Conservation (phyloP, 1,284 basidiomycete species). For the Xerocomus minutiporus region DNA sequence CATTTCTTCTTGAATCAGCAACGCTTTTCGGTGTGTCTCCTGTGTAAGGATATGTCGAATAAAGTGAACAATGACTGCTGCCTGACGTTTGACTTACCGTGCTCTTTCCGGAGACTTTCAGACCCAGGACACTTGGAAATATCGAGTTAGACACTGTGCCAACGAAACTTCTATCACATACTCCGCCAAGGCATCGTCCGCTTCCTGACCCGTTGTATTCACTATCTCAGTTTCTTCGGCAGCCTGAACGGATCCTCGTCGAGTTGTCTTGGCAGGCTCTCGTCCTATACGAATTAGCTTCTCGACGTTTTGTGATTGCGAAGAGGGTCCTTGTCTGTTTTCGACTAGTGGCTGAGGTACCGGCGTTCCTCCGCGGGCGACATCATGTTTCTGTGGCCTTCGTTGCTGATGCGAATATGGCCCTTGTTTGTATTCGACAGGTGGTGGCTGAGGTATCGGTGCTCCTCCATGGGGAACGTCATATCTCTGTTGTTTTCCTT, state of each 20-base stretch:
- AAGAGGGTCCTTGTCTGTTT: not conserved
- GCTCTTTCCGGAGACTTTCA: not conserved
- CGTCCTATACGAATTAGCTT: not conserved
- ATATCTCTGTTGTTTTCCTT: not conserved
- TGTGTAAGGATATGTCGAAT: not conserved
- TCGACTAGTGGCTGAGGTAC: not conserved
- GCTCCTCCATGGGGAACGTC: not conserved
- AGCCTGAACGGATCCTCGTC: not conserved
- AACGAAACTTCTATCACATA: not conserved
- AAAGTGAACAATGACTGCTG: not conserved
- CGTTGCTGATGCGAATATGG: too few species aligned
- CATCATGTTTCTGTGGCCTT: too few species aligned
- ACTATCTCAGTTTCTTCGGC: not conserved
- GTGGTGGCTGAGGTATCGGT: not conserved
- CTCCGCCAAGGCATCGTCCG: not conserved
- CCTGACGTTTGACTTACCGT: not conserved
- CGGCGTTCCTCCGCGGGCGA: too few species aligned
- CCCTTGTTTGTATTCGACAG: too few species aligned
- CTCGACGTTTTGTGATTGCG: not conserved
- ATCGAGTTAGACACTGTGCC: not conserved
- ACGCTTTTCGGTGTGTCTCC: not conserved
- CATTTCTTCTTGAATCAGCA: conserved; percentile 13
- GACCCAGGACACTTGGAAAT: not conserved
- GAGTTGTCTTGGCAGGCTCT: not conserved
- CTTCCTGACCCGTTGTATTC: not conserved